Evolutionary conservation across 1,284 basidiomycete genomes (phyloP).

Genomic region (Crepidotus sp.): DNA sequence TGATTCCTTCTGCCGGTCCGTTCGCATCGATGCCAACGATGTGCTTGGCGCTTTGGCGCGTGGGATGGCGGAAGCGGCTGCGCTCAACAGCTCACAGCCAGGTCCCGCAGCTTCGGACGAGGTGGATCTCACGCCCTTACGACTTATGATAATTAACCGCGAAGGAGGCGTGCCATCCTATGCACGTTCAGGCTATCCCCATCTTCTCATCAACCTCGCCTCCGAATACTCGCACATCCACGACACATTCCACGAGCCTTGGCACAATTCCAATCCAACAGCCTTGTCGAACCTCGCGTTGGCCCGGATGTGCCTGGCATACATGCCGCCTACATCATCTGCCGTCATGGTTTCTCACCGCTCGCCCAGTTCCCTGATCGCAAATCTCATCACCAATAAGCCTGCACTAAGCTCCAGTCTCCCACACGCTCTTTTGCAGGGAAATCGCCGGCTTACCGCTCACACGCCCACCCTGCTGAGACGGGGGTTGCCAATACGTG

Average conservation of each 20-base stretch:
- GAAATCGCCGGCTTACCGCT: slow-evolving; percentile 74
- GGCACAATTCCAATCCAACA: slow-evolving; percentile 77
- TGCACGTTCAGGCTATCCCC: slow-evolving; percentile 88
- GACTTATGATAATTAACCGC: slow-evolving; percentile 96
- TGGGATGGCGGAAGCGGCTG: slow-evolving; percentile 72
- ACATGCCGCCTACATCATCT: slow-evolving; percentile 91
- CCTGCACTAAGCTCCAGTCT: slow-evolving; percentile 93
- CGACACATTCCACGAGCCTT: slow-evolving; percentile 74
- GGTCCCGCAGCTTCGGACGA: slow-evolving; percentile 29
- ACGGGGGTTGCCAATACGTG: slow-evolving; percentile 79
- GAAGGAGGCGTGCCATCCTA: slow-evolving; percentile 98
- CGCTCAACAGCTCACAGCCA: slow-evolving; percentile 28
- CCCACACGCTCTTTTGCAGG: slow-evolving; percentile 85
- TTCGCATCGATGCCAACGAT: slow-evolving; percentile 85
- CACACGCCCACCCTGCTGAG: slow-evolving; percentile 93
- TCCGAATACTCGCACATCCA: slow-evolving; percentile 86
- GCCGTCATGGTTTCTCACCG: slow-evolving; percentile 97
- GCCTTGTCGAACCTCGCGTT: slow-evolving; percentile 85
- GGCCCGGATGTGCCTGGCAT: slow-evolving; percentile 78
- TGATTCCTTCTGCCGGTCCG: slow-evolving; percentile 82
- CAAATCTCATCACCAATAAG: slow-evolving; percentile 97
- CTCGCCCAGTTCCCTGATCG: slow-evolving; percentile 91
- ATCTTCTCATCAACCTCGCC: slow-evolving; percentile 90
- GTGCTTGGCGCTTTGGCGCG: slow-evolving; percentile 83
- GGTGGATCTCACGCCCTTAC: slow-evolving; percentile 80